These are phyloP conservation scores for Lyophyllum atratum DNA, from an alignment of 768 basidiomycete genomes.

Conservation along the genomic window DNA sequence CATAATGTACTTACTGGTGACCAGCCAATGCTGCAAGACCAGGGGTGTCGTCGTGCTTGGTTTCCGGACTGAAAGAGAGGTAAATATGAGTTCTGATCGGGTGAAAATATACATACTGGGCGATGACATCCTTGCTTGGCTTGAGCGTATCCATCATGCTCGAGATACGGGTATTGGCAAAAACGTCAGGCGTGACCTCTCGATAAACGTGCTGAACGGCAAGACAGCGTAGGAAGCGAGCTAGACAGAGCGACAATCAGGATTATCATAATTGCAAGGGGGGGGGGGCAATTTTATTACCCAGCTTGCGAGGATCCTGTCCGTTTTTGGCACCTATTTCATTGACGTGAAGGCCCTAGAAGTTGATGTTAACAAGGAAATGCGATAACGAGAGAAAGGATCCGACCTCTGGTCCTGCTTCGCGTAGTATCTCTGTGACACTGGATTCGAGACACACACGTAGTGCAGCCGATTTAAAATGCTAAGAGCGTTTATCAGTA, in stretches of 20 bases:
- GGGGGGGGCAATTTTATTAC: conserved; percentile 24
- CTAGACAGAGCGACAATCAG: too few species aligned
- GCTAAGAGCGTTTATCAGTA: too few species aligned
- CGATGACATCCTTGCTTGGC: conserved; percentile 7
- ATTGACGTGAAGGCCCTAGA: conserved; percentile 30
- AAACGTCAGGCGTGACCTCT: conserved; percentile 32
- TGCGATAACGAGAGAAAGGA: too few species aligned
- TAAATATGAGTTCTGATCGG: too few species aligned
- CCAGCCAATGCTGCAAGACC: conserved; percentile 26
- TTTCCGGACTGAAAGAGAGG: not conserved
- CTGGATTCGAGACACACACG: conserved; percentile 32
- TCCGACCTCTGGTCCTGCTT: conserved; percentile 36
- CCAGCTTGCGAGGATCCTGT: conserved; percentile 30
- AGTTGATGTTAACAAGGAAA: too few species aligned
- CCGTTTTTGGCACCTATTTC: conserved; percentile 29
- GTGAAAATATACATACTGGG: too few species aligned
- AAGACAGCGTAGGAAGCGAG: conserved; percentile 7
- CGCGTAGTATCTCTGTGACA: conserved; percentile 42
- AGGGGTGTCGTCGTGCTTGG: conserved; percentile 9
- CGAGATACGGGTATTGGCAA: conserved; percentile 34
- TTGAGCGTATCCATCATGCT: conserved; percentile 27
- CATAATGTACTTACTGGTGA: too few species aligned
- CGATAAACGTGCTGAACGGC: conserved; percentile 11
- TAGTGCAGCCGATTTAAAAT: conserved; percentile 20
- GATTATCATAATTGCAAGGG: too few species aligned